Conservation (phyloP, 176 grass and related monocot species). For the Typha latifolia region DNA sequence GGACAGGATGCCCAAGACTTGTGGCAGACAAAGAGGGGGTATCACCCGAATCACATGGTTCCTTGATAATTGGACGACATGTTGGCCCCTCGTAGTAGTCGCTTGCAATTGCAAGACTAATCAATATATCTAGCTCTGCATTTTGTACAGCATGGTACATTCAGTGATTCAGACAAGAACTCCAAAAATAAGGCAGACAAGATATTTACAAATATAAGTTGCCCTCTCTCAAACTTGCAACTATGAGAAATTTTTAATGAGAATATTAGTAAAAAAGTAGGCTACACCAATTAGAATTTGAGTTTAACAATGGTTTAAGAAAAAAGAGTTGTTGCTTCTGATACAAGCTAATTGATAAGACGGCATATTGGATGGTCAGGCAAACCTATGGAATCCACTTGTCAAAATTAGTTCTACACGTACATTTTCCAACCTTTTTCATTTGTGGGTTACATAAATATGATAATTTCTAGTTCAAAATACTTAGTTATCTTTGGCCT, state of each 20-base stretch:
- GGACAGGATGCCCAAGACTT: conserved; percentile 83
- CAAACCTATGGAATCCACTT: too few relatives aligned
- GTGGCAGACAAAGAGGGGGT: conserved; percentile 59
- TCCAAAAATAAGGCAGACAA: not conserved
- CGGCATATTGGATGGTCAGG: too few relatives aligned
- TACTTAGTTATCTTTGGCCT: too few relatives aligned
- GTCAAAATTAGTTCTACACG: too few relatives aligned
- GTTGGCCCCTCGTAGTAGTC: conserved; percentile 77
- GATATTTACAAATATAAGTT: not conserved
- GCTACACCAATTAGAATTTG: not conserved
- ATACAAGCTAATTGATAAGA: too few relatives aligned
- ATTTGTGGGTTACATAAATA: too few relatives aligned
- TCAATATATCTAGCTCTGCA: conserved; percentile 86
- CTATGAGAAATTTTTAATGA: not conserved
- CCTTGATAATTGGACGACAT: conserved; percentile 65
- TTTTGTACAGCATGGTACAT: conserved; percentile 11
- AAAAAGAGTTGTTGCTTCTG: too few relatives aligned
- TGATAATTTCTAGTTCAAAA: too few relatives aligned
- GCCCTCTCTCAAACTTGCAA: not conserved
- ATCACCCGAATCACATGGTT: conserved; percentile 31
- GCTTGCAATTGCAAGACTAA: conserved; percentile 79
- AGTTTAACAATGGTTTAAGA: not conserved
- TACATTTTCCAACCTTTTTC: too few relatives aligned
- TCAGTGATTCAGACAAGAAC: conserved; percentile 1
- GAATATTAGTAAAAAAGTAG: not conserved